Base-by-base conservation (phyloP, 495 filamentous ascomycete genomes). In the Hypoxylon intermedium region DNA sequence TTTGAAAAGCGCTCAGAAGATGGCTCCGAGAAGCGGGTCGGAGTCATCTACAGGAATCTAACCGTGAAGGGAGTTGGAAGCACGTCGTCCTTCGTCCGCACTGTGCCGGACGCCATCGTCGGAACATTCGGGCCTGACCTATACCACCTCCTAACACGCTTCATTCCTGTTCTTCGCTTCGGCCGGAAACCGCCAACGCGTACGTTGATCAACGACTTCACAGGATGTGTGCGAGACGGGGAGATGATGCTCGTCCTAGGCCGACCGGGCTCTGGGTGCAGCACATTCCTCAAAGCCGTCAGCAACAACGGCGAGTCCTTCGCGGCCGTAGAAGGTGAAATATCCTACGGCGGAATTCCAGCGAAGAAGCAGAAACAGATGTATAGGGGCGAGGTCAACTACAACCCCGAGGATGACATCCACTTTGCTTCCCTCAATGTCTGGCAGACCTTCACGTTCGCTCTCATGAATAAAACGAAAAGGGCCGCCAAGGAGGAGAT, bases 101-200 rank as follows among this genome's bases (percentile, higher is more conserved):
- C 90, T 0, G 76, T 95, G 0, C 90, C 90, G 2, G 82, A 90
- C 63, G 90, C 90, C 4, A 81, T 95, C 45, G 50, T 91, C n/a
- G 88, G 90, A 3, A 92, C 89, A 0, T 93, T 95, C 70, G 91
- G 91, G 0, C 90, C 90, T 0, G 91, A 95, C 75, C 69, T 93
- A 9, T 95, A 92, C 63, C 79, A 77, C 12, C 75, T 90, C n/a
- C 57, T 93, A 19, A 81, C 82, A 34, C 70, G 77, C 4, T 89
- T 85, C 60, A 75, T 92, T 33, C 89, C 90, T 0, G 74, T 72
- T n/a, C 66, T 92, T 12, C 84, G 75, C 9, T 75, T 86, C 9
- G 59, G 44, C 9, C 31, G 67, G 6, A 60, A 63, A 30, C 63
- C 58, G 21, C 58, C 83, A 79, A 60, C 79, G 77, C 61, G 79